Percentiles rank a stretch among this genome's conserved stretches.
These are phyloP conservation scores for Actinomortierella wolfii DNA, from an alignment of 371 early-diverging fungal species.

Conservation along the genomic window DNA sequence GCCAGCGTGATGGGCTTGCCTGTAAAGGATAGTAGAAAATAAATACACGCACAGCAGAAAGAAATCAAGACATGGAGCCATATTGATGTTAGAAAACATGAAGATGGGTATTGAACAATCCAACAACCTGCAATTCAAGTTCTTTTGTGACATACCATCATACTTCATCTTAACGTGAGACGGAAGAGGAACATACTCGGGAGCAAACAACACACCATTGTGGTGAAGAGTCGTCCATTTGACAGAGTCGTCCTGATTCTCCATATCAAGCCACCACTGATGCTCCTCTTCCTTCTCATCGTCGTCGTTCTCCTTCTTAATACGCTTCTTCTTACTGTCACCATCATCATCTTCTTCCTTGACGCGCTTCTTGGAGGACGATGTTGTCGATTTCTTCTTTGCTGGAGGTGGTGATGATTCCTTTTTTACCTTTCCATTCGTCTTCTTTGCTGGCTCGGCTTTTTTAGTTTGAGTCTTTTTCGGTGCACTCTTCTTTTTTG, in stretches of 20 bases:
- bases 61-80: not conserved
- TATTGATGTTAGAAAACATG: not conserved
- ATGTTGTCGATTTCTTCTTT: conserved; percentile 7
- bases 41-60: not conserved
- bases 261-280: conserved; percentile 58
- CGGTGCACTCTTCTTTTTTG: not conserved
- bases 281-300: conserved; percentile 48
- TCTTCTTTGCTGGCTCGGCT: not conserved
- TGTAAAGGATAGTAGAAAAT: conserved; percentile 4
- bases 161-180: conserved; percentile 87
- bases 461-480: conserved; percentile 27
- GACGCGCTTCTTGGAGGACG: conserved; percentile 21
- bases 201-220: conserved; percentile 91
- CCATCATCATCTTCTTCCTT: conserved; percentile 26
- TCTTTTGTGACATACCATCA: conserved; percentile 58
- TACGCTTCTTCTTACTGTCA: conserved; percentile 18
- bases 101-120: not conserved
- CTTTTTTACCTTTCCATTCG: conserved; percentile 19
- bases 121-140: not conserved
- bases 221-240: conserved; percentile 93
- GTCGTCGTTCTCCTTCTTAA: conserved; percentile 49
- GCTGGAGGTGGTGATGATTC: conserved; percentile 7
- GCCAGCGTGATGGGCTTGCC: conserved; percentile 67
- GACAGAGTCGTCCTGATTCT: conserved; percentile 55
- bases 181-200: conserved; percentile 77